Percentiles rank a stretch among this genome's conserved stretches.
phyloP scores from a whole-genome alignment of 2,329 filamentous ascomycete species.

The Cladosporium sp. region DNA sequence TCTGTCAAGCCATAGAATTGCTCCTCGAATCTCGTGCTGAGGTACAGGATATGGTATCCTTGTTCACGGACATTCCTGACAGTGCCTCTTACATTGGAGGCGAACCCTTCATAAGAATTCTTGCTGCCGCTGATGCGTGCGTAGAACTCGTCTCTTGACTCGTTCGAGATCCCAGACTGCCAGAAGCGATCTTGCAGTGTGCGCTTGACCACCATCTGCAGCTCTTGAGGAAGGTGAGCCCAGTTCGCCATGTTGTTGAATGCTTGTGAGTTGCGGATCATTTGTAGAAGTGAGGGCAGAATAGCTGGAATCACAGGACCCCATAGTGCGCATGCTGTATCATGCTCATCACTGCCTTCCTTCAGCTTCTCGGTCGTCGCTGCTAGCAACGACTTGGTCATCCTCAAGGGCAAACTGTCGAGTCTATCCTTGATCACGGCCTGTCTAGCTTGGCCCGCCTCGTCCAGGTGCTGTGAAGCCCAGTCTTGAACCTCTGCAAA shows the following conservation, averaged over 20 bases:
- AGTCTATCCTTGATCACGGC: constrained; percentile 71
- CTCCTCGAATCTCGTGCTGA: constrained; percentile 79
- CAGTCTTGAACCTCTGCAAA: constrained; percentile 79
- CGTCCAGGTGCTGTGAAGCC: constrained; percentile 71
- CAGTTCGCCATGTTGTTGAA: constrained; percentile 86
- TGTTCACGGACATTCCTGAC: constrained; percentile 87
- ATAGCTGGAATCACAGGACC: constrained; percentile 74
- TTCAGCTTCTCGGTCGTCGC: constrained; percentile 88
- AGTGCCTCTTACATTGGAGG: constrained; percentile 84
- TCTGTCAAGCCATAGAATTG: constrained; percentile 89
- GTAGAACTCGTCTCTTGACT: constrained; percentile 96
- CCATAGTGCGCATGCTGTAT: constrained; percentile 78
- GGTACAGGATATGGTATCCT: constrained; percentile 90
- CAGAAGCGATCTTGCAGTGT: constrained; percentile 94
- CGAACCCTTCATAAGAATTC: constrained; percentile 84
- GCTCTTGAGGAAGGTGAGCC: constrained; percentile 68
- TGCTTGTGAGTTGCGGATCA: constrained; percentile 83
- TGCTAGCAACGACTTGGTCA: constrained; percentile 87
- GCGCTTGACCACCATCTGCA: constrained; percentile 70
- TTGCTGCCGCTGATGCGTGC: constrained; percentile 85
- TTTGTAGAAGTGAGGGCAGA: constrained; percentile 78
- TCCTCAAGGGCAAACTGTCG: constrained; percentile 70
- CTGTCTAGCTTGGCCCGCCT: constrained; percentile 74
- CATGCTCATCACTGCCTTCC: constrained; percentile 66
- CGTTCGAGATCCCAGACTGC: constrained; percentile 95